Percentiles rank a stretch among this genome's conserved stretches.
These are phyloP conservation scores for Gastrolobium villosum DNA, from an alignment of 306 rosid species.

Conservation along the genomic window DNA sequence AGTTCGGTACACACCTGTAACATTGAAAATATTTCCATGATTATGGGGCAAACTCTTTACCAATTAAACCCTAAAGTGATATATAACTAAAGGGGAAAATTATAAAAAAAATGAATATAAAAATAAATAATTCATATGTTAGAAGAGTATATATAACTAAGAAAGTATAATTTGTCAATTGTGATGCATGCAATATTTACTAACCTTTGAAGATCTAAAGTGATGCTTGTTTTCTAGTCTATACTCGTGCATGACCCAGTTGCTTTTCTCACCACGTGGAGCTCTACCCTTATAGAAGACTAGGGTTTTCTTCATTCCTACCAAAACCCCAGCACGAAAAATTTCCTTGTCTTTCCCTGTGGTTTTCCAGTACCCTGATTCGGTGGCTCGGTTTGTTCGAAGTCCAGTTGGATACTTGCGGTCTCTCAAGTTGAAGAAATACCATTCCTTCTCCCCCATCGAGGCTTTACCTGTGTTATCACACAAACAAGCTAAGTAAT, in stretches of 20 bases:
- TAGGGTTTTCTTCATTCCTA: constrained; percentile 97
- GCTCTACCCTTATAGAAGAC: constrained; percentile 95
- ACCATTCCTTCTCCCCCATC: constrained; percentile 96
- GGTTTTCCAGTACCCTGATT: constrained; percentile 96
- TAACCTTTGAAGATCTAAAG: constrained; percentile 74
- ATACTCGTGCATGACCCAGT: constrained; percentile 99
- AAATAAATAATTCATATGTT: no score
- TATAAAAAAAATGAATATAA: no score
- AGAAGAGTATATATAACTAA: not conserved
- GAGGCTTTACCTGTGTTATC: constrained; percentile 72
- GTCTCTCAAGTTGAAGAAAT: constrained; percentile 85
- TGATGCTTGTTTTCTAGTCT: constrained; percentile 69
- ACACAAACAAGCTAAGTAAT: constrained; percentile 16
- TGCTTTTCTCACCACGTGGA: constrained; percentile 92
- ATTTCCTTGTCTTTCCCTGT: constrained; percentile 96
- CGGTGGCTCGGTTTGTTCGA: constrained; percentile 89
- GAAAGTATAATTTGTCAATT: not conserved
- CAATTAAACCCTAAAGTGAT: no score
- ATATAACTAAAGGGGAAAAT: no score
- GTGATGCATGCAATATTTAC: not conserved
- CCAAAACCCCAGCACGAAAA: constrained; percentile 59
- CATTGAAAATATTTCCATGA: no score
- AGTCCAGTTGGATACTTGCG: constrained; percentile 93
- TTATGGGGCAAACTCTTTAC: no score
- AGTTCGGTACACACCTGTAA: no score